Base-by-base conservation (phyloP, 371 early-diverging fungal genomes). In the Mucor mucedo region DNA sequence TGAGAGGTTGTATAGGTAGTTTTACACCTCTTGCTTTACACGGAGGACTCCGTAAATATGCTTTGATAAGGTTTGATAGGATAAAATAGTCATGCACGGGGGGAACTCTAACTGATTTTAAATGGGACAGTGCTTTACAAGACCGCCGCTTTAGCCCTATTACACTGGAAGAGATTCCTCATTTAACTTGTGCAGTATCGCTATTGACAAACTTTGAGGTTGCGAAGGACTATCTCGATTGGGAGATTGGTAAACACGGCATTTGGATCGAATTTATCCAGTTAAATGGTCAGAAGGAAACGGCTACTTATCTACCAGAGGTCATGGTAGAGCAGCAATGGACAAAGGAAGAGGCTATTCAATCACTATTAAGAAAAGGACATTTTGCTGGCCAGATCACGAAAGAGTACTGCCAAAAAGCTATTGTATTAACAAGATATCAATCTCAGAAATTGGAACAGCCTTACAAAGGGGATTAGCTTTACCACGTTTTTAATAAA, bases 1-100 rank as follows among this genome's bases (percentile, higher is more conserved):
- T 96, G 44, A 90, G 96, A 55, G 98, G 98, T 10, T 98, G 97
- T 73, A 96, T 98, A 48, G 98, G 98, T 13, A 96, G 89, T 70
- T 98, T 98, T 67, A 74, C 79, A 8, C 75, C 95, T 4, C 72
- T 89, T 83, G 75, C 84, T 8, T 75, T 98, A 27, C 84, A 82
- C 61, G 53, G 65, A 32, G 96, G 95, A 0, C 73, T 98, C 28
- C 72, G 77, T 30, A 87, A 95, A 44, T 98, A 96, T 70, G 95
- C 98, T 5, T 67, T 95, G 54, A 89, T 87, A 52, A 93, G 93
- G 89, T 86, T 74, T 63, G 6, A 4, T 11, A 13, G 21, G 62
- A 5, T 3, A 27, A 47, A 21, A 27, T 27, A 30, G 29, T 10
- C 7, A 29, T 16, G 30, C 9, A 49, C 9, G 9, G 21, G 4